Base-by-base conservation (phyloP, 129 eudicot genomes). In the Rutidosis leptorrhynchoides region DNA sequence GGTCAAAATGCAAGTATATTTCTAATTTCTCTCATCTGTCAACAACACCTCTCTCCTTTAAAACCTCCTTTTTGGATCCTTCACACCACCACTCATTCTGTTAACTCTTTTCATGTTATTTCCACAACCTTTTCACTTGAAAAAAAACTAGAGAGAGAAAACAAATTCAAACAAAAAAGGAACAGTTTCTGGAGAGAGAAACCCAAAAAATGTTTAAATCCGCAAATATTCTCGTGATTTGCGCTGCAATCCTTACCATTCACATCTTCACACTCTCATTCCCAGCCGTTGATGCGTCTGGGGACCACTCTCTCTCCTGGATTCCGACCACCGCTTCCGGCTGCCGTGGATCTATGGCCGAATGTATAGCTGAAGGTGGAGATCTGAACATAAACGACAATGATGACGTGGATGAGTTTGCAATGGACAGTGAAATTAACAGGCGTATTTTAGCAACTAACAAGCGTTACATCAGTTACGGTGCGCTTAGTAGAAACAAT, bases 391-490 rank as follows among this genome's bases (percentile, higher is more conserved):
- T 67, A 5, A 80, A 67, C 59, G 65, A 46, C 10, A 56, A 59
- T 6, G 93, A 55, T 49, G 63, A 58, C 8, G 59, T 20, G 15
- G 43, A 29, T 1, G 65, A 83, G 78, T 74, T 78, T 54, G 28
- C 60, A 56, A 72, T 87, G 81, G 95, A 84, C 45, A 79, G 82
- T 4, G 90, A 87, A 59, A 76, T 32, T 14, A 74, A 54, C 77
- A 65, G 90, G 64, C 95, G 95, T 28, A 84, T 87, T 9, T 70
- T 87, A 77, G 84, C 78, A 14, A 20, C 52, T 1, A 59, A 53
- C 45, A 27, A 37, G 1, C 75, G 84, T 42, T 87, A 81, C 78
- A 81, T 84, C 29, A 87, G 95, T 77, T 87, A 87, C 25, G 87
- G 79, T 28, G 83, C 90, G 11, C 75, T 87, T 25, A 77, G 82